Evolutionary conservation across 1,139 yeast genomes (phyloP).

Genomic region (Komagataea norvegica): DNA sequence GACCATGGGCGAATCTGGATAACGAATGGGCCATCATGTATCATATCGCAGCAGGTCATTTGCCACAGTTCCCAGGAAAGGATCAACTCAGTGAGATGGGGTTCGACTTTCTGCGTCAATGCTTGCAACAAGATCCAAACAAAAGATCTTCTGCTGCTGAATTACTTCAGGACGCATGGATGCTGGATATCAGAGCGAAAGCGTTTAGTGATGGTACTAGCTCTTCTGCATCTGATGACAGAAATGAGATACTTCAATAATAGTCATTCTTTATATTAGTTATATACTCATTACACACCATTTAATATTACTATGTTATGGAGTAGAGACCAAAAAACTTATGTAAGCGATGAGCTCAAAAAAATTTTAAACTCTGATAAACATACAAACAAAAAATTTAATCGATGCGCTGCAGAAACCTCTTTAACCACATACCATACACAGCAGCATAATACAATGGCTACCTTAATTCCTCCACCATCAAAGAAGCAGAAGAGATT

Average conservation of each 20-base stretch:
- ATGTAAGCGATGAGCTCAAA: slow-evolving; percentile 8
- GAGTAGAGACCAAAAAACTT: not conserved
- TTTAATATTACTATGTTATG: not conserved
- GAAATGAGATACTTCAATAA: not conserved
- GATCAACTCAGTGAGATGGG: slow-evolving; percentile 80
- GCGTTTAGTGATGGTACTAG: slow-evolving; percentile 50
- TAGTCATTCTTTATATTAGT: not conserved
- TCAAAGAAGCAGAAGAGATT: slow-evolving; percentile 82
- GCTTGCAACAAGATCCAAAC: slow-evolving; percentile 79
- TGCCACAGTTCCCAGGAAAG: slow-evolving; percentile 75
- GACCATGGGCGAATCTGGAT: slow-evolving; percentile 90
- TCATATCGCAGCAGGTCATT: slow-evolving; percentile 93
- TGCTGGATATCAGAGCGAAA: slow-evolving; percentile 61
- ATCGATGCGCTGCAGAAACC: too few species aligned
- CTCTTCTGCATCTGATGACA: slow-evolving; percentile 23
- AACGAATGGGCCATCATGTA: slow-evolving; percentile 99
- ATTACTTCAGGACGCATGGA: slow-evolving; percentile 87
- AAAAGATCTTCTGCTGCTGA: slow-evolving; percentile 82
- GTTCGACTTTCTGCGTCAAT: slow-evolving; percentile 60
- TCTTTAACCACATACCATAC: not conserved
- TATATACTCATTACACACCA: not conserved
- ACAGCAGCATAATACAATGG: slow-evolving; percentile 50
- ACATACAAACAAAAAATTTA: not conserved
- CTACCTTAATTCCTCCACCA: slow-evolving; percentile 91
- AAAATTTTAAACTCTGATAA: not conserved